These are phyloP conservation scores for Pyrus bretschneideri DNA, from an alignment of 306 rosid genomes.

Conservation along the genomic window DNA sequence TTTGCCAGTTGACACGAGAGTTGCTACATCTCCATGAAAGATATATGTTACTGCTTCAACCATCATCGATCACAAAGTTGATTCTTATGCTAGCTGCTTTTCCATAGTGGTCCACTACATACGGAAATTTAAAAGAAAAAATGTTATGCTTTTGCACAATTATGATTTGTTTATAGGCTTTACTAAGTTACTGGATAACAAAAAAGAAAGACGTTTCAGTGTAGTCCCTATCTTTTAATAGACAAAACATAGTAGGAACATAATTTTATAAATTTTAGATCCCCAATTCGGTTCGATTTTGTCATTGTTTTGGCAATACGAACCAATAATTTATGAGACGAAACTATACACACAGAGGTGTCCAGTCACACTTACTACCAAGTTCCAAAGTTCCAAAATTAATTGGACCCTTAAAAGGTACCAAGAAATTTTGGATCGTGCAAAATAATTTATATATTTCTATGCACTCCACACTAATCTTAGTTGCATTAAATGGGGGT, in stretches of 20 bases:
- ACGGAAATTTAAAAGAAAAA: background rate
- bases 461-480: conserved; percentile 10
- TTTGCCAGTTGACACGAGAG: background rate
- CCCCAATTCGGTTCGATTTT: background rate
- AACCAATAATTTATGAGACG: conserved; percentile 3
- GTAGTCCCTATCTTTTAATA: background rate
- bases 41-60: background rate
- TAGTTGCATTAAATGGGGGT: conserved; percentile 12
- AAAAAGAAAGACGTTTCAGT: background rate
- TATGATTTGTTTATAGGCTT: background rate
- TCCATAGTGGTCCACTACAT: conserved; percentile 30
- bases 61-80: background rate
- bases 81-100: conserved; percentile 15
- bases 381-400: background rate
- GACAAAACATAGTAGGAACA: background rate
- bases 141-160: background rate
- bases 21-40: background rate
- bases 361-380: background rate
- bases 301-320: background rate
- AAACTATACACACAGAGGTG: background rate
- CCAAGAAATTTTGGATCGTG: background rate
- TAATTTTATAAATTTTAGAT: background rate
- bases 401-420: background rate
- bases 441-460: background rate
- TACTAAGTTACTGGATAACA: background rate